These are phyloP conservation scores for Bauhinia variegata DNA, from an alignment of 306 rosid species.

Conservation along the genomic window DNA sequence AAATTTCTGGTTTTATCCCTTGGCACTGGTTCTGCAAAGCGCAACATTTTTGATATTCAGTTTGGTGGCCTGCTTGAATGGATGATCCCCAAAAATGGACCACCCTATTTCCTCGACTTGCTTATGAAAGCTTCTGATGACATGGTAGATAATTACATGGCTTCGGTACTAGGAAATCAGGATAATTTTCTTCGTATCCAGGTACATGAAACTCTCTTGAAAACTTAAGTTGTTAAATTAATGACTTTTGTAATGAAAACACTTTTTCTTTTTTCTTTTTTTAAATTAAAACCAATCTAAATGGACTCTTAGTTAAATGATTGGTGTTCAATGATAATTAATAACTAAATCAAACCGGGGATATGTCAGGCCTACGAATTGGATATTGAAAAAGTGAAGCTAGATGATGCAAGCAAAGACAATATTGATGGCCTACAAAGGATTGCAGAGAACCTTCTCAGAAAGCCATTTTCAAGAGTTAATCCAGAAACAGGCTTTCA, in stretches of 20 bases:
- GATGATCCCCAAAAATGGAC: background rate
- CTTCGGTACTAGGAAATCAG: background rate
- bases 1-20: constrained; percentile 32
- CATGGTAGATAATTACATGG: constrained; percentile 29
- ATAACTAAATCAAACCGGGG: background rate
- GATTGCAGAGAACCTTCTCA: constrained; percentile 12
- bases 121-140: constrained; percentile 28
- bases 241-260: too few relatives aligned
- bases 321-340: too few relatives aligned
- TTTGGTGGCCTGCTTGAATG: background rate
- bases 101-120: constrained; percentile 18
- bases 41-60: background rate
- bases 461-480: background rate
- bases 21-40: constrained; percentile 33
- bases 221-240: too few relatives aligned
- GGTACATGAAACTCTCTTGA: too few relatives aligned
- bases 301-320: too few relatives aligned
- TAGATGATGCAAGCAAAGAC: constrained; percentile 8
- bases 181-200: constrained; percentile 33
- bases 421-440: constrained; percentile 6
- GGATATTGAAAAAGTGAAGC: background rate
- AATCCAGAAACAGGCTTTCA: constrained; percentile 14
- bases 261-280: too few relatives aligned
- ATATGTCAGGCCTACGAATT: constrained; percentile 10
- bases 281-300: too few relatives aligned